These are phyloP conservation scores for Mimosa pudica DNA, from an alignment of 306 rosid genomes.

Conservation along the genomic window DNA sequence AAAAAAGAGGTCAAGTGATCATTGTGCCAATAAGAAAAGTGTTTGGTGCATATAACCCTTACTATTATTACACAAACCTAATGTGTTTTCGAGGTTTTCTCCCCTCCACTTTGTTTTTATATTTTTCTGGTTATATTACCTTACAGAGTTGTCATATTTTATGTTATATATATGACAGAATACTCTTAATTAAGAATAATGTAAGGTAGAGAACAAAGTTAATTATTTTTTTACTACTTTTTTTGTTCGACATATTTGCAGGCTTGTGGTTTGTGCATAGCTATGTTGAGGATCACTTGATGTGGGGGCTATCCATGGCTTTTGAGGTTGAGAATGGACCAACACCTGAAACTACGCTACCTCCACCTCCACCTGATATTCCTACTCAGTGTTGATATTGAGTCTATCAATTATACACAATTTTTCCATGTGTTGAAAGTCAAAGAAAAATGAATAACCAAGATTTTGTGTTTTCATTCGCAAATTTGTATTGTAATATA, in stretches of 20 bases:
- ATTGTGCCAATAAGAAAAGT: too few relatives aligned
- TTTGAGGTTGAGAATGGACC: slow-evolving; percentile 29
- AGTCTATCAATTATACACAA: neutral
- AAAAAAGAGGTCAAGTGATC: too few relatives aligned
- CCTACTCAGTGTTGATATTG: slow-evolving; percentile 42
- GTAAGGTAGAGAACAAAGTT: too few relatives aligned
- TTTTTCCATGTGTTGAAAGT: neutral
- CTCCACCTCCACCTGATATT: slow-evolving; percentile 60
- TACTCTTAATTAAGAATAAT: too few relatives aligned
- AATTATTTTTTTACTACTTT: neutral
- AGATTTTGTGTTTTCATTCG: neutral
- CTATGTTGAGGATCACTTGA: slow-evolving; percentile 52
- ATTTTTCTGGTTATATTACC: too few relatives aligned
- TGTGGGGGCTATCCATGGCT: slow-evolving; percentile 54
- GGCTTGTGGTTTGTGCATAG: slow-evolving; percentile 61
- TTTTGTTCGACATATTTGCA: neutral
- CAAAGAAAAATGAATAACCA: neutral
- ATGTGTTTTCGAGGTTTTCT: too few relatives aligned
- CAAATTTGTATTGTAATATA: neutral
- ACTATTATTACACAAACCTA: too few relatives aligned
- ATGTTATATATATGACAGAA: too few relatives aligned
- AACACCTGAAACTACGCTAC: slow-evolving; percentile 35
- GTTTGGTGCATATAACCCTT: too few relatives aligned
- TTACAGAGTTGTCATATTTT: too few relatives aligned
- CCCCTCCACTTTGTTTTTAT: too few relatives aligned